Conservation (phyloP, 2,329 filamentous ascomycete species). For the Thyridium curvatum region DNA sequence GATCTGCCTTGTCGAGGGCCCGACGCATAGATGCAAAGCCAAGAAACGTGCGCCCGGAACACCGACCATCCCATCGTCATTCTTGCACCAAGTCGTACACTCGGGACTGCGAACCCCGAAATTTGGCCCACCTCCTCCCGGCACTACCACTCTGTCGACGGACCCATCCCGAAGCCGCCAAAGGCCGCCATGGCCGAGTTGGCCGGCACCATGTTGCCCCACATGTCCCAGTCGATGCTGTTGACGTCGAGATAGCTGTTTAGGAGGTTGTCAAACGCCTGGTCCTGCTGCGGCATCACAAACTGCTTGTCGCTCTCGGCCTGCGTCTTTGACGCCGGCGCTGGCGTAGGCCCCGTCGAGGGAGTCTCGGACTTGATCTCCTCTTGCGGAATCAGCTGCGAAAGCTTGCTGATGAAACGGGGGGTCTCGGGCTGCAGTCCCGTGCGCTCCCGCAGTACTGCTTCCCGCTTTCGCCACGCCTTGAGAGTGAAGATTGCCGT, state of each 20-base stretch:
- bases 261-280: slow-evolving; percentile 34
- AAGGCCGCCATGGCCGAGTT: slow-evolving; percentile 7
- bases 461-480: slow-evolving; percentile 47
- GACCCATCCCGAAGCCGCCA: slow-evolving; percentile 14
- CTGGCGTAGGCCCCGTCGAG: slow-evolving; percentile 6
- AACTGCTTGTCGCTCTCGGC: slow-evolving; percentile 9
- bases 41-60: no score
- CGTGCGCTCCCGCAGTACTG: slow-evolving; percentile 23
- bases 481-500: slow-evolving; percentile 42
- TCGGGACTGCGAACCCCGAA: slow-evolving; percentile 1
- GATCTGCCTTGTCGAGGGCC: no score
- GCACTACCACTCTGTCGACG: slow-evolving; percentile 12
- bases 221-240: slow-evolving; percentile 40
- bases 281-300: slow-evolving; percentile 9
- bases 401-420: slow-evolving; percentile 37
- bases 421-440: slow-evolving; percentile 35
- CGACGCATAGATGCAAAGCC: no score
- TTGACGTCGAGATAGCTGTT: slow-evolving; percentile 36
- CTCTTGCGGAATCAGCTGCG: slow-evolving; percentile 30
- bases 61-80: background rate
- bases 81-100: background rate
- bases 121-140: slow-evolving; percentile 1
- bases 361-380: slow-evolving; percentile 24
- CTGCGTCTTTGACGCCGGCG: slow-evolving; percentile 10
- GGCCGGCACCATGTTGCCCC: slow-evolving; percentile 16